phyloP scores from a whole-genome alignment of 2,329 filamentous ascomycete species.

The Fusarium piperis region DNA sequence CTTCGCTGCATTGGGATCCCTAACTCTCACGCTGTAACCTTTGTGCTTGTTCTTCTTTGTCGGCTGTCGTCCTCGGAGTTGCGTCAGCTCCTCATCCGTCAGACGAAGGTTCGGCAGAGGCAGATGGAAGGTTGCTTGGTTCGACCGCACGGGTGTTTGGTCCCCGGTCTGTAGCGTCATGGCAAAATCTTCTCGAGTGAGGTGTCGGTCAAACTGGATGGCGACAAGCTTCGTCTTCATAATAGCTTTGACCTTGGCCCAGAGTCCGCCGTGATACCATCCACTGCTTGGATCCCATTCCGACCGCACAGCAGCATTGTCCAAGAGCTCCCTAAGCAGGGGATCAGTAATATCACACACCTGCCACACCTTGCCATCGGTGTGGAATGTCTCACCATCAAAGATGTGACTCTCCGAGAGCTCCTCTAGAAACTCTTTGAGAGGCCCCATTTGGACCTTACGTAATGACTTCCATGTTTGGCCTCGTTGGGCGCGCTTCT shows the following conservation, averaged over 20 bases:
- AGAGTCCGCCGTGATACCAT: constrained; percentile 85
- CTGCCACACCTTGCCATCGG: constrained; percentile 93
- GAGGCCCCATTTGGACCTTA: constrained; percentile 50
- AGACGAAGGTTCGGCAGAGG: constrained; percentile 49
- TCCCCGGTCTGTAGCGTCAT: constrained; percentile 49
- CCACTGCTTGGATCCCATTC: constrained; percentile 75
- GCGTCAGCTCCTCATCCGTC: constrained; percentile 49
- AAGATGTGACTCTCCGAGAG: constrained; percentile 76
- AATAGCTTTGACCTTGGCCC: constrained; percentile 84
- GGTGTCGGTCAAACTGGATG: constrained; percentile 65
- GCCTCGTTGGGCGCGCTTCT: constrained; percentile 56
- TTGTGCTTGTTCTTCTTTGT: constrained; percentile 50
- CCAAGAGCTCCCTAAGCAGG: constrained; percentile 72
- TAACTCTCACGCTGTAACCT: constrained; percentile 48
- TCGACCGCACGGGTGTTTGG: constrained; percentile 45
- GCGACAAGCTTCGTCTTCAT: constrained; percentile 87
- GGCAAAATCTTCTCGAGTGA: constrained; percentile 53
- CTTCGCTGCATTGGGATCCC: constrained; percentile 37
- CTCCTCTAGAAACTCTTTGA: constrained; percentile 52
- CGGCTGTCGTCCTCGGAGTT: constrained; percentile 48
- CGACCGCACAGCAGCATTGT: constrained; percentile 66
- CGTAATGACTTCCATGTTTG: constrained; percentile 62
- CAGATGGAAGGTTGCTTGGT: constrained; percentile 45
- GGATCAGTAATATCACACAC: constrained; percentile 91
- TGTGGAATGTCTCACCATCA: constrained; percentile 77